These are phyloP conservation scores for Chlorella sp. DNA, from an alignment of 139 green algal genomes.

Conservation along the genomic window DNA sequence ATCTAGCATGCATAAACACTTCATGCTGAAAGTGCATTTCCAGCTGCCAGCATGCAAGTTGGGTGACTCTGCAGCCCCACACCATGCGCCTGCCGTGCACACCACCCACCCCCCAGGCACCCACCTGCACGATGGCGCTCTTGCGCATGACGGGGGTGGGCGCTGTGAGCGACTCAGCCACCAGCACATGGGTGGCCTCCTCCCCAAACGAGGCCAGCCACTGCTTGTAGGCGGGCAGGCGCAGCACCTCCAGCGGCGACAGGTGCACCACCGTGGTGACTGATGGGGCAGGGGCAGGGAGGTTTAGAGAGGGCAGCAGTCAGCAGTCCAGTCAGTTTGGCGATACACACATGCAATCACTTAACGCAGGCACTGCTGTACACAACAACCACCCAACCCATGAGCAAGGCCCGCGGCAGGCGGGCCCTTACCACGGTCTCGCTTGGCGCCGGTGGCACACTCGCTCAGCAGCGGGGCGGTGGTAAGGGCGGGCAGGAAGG, in stretches of 20 bases:
- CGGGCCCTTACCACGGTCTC: not conserved
- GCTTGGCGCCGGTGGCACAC: constrained; percentile 15
- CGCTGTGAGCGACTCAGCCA: constrained; percentile 24
- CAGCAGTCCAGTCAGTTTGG: too few species aligned
- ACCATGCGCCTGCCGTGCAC: too few species aligned
- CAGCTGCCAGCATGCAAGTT: too few species aligned
- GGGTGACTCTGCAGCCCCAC: too few species aligned
- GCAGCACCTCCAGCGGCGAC: constrained; percentile 55
- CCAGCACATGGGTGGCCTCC: constrained; percentile 58
- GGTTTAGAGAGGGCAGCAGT: too few species aligned
- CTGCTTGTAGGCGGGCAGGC: constrained; percentile 42
- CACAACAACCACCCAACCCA: too few species aligned
- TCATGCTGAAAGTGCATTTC: too few species aligned
- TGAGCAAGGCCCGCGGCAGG: too few species aligned
- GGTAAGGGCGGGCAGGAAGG: constrained; percentile 54
- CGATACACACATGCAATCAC: too few species aligned
- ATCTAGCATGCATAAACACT: too few species aligned
- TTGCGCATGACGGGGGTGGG: constrained; percentile 39
- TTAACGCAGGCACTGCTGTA: too few species aligned
- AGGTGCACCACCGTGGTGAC: constrained; percentile 75
- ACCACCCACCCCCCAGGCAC: not conserved
- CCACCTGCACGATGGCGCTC: constrained; percentile 26
- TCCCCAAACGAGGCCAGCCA: constrained; percentile 52
- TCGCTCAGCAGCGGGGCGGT: constrained; percentile 2
- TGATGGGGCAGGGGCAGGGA: constrained; percentile 5